phyloP scores from a whole-genome alignment of 139 green algal genomes.

The Eudorina sp. region DNA sequence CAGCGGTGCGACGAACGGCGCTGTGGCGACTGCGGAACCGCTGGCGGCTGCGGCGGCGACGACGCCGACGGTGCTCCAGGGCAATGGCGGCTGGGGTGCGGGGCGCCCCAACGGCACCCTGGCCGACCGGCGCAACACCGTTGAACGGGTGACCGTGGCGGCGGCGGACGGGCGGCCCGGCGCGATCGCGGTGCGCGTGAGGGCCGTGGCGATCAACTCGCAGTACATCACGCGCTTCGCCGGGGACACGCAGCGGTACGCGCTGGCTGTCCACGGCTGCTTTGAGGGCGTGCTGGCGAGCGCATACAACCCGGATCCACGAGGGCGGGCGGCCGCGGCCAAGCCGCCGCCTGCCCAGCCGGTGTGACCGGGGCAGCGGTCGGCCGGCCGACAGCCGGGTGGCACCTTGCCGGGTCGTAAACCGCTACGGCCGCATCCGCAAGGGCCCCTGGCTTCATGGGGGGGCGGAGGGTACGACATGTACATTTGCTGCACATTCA shows the following conservation, averaged over 20 bases:
- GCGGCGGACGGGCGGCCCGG: slow-evolving; percentile 71
- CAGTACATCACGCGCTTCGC: not conserved
- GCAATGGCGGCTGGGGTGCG: not conserved
- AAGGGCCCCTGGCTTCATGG: no score
- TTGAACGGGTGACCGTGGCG: slow-evolving; percentile 55
- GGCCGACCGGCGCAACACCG: slow-evolving; percentile 24
- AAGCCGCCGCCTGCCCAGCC: no score
- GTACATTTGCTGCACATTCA: no score
- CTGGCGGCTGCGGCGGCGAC: not conserved
- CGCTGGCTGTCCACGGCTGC: slow-evolving; percentile 74
- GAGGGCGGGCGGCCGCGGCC: not conserved
- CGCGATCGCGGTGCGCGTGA: slow-evolving; percentile 34
- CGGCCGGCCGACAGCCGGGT: no score
- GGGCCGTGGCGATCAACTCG: slow-evolving; percentile 25
- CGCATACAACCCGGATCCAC: slow-evolving; percentile 61
- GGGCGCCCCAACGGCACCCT: not conserved
- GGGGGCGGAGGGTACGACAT: no score
- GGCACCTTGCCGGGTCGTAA: no score
- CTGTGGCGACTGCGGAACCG: not conserved
- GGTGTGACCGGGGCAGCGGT: no score
- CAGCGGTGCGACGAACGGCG: not conserved
- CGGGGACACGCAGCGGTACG: slow-evolving; percentile 69
- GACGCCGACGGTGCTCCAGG: not conserved
- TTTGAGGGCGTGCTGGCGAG: slow-evolving; percentile 70
- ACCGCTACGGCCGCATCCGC: no score